Conservation (phyloP, 1,139 yeast genomes). For the Kodamaea fungicola region DNA sequence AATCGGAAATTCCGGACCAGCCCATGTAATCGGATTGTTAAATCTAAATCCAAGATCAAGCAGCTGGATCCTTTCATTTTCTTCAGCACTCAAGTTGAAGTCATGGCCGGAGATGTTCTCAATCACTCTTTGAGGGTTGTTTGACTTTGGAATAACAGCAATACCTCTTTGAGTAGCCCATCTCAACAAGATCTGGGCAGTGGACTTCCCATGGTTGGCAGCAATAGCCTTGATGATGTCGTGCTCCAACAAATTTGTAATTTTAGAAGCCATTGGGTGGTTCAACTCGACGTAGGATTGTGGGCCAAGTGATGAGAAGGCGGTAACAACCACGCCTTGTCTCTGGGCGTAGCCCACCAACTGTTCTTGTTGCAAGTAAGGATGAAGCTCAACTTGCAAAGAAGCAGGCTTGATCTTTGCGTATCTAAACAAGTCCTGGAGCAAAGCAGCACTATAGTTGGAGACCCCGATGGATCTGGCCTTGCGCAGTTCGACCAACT, state of each 20-base stretch:
- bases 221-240: constrained; percentile 53
- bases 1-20: constrained; percentile 41
- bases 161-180: constrained; percentile 77
- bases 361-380: constrained; percentile 75
- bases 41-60: constrained; percentile 72
- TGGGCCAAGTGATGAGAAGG: constrained; percentile 84
- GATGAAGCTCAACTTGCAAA: constrained; percentile 88
- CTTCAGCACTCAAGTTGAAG: constrained; percentile 52
- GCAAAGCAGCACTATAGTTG: constrained; percentile 67
- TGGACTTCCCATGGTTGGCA: constrained; percentile 42
- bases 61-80: constrained; percentile 47
- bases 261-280: constrained; percentile 47
- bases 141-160: constrained; percentile 74
- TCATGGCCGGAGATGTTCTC: constrained; percentile 55
- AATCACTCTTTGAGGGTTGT: constrained; percentile 54
- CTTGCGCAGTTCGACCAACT: constrained; percentile 53
- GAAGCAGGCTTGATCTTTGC: constrained; percentile 74
- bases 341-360: constrained; percentile 61
- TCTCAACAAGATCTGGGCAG: constrained; percentile 67
- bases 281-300: constrained; percentile 63
- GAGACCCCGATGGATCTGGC: constrained; percentile 79
- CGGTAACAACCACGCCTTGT: constrained; percentile 67
- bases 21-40: constrained; percentile 84
- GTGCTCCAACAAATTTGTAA: constrained; percentile 55
- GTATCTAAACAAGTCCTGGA: constrained; percentile 70